phyloP scores from a whole-genome alignment of 257 asterid genomes.

The Henckelia pumila region DNA sequence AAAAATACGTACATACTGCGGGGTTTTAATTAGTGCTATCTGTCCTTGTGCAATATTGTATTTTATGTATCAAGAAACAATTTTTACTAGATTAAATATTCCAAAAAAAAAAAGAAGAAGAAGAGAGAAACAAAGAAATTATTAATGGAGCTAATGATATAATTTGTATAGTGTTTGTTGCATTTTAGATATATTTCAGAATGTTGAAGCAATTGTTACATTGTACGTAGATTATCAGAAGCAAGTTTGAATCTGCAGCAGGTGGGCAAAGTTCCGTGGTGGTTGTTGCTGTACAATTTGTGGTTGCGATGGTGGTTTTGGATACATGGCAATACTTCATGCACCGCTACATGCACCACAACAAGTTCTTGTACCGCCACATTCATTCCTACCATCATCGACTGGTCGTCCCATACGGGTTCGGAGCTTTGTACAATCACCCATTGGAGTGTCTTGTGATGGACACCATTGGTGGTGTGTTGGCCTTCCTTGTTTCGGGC shows the following conservation, averaged over 20 bases:
- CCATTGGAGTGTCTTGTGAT: slow-evolving; percentile 91
- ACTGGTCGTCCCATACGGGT: slow-evolving; percentile 83
- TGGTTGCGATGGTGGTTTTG: slow-evolving; percentile 67
- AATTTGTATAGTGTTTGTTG: no score
- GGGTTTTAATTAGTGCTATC: no score
- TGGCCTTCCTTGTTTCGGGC: slow-evolving; percentile 81
- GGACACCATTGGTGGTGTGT: slow-evolving; percentile 84
- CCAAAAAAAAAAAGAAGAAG: no score
- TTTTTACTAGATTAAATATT: no score
- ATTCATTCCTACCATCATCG: slow-evolving; percentile 91
- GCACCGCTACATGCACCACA: slow-evolving; percentile 94
- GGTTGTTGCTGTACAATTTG: slow-evolving; percentile 54
- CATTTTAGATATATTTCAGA: no score
- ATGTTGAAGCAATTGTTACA: no score
- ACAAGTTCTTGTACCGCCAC: slow-evolving; percentile 83
- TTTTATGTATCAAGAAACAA: no score
- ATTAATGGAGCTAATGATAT: no score
- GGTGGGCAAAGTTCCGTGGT: slow-evolving; percentile 42
- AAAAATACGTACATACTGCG: no score
- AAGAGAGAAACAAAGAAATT: no score
- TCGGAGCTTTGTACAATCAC: slow-evolving; percentile 92
- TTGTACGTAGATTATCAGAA: slow-evolving; percentile 76
- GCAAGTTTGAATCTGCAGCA: slow-evolving; percentile 39
- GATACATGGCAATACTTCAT: slow-evolving; percentile 93
- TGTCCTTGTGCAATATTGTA: no score